A percentile compares a stretch with the other conserved stretches of the same genome.
These are phyloP conservation scores for Naganishia liquefaciens DNA, from an alignment of 1,284 basidiomycete species.

Conservation along the genomic window DNA sequence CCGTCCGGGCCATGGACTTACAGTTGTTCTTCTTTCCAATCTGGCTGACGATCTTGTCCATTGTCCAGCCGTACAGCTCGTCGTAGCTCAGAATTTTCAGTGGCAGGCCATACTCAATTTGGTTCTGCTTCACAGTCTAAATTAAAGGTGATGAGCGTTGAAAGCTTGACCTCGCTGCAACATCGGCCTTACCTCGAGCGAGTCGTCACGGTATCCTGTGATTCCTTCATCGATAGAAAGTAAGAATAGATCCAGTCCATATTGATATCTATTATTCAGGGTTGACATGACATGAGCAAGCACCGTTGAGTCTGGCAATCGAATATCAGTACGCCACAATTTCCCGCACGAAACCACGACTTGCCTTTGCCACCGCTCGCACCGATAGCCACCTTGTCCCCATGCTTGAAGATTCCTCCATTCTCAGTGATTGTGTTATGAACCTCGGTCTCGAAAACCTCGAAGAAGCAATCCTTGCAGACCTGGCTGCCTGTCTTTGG, in stretches of 20 bases:
- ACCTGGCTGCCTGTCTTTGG: conserved; percentile 98
- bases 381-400: conserved; percentile 94
- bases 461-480: conserved; percentile 93
- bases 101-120: conserved; percentile 90
- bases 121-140: conserved; percentile 96
- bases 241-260: conserved; percentile 86
- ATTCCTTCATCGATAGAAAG: conserved; percentile 99
- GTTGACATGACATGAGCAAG: conserved; percentile 95
- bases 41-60: conserved; percentile 92
- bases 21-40: conserved; percentile 98
- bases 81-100: conserved; percentile 95
- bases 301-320: conserved; percentile 83
- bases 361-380: conserved; percentile 96
- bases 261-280: conserved; percentile 89
- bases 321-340: background rate
- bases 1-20: conserved; percentile 35
- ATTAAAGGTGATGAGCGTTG: background rate
- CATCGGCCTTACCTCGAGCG: conserved; percentile 70
- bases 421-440: conserved; percentile 89
- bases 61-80: conserved; percentile 98
- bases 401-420: conserved; percentile 75
- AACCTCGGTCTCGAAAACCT: conserved; percentile 96
- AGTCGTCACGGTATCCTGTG: conserved; percentile 96
- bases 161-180: background rate
- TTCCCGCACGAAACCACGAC: conserved; percentile 32